A percentile compares a stretch with the other conserved stretches of the same genome.
Evolutionary conservation across 2,329 filamentous ascomycete species (phyloP).

Genomic region (Achaetomium macrosporum): DNA sequence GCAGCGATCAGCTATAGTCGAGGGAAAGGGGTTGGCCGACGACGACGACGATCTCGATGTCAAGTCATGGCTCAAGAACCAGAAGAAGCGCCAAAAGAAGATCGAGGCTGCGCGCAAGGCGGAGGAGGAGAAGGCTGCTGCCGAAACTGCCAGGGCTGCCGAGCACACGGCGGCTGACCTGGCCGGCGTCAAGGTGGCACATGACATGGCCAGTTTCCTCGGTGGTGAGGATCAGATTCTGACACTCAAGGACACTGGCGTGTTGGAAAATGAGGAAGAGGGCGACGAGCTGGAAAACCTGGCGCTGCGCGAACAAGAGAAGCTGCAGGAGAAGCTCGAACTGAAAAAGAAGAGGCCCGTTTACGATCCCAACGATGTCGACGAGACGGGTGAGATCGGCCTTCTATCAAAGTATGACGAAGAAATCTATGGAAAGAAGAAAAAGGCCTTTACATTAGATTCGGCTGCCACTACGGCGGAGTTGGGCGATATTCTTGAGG

Average conservation of each 20-base stretch:
- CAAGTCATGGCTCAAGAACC: conserved; percentile 76
- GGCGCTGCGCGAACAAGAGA: conserved; percentile 64
- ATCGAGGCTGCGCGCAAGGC: conserved; percentile 68
- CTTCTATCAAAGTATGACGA: conserved; percentile 93
- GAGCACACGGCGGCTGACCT: conserved; percentile 82
- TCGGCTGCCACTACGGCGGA: conserved; percentile 65
- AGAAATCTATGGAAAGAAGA: conserved; percentile 85
- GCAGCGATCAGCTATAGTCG: conserved; percentile 66
- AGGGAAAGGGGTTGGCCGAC: conserved; percentile 82
- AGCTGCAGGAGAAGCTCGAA: conserved; percentile 68
- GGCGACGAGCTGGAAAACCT: conserved; percentile 86
- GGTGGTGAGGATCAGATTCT: conserved; percentile 83
- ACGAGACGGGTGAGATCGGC: conserved; percentile 56
- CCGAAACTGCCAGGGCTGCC: conserved; percentile 57
- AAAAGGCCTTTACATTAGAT: conserved; percentile 82
- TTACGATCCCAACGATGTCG: conserved; percentile 78
- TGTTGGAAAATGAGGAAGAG: conserved; percentile 76
- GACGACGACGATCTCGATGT: conserved; percentile 67
- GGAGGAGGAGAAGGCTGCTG: conserved; percentile 73
- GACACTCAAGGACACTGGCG: conserved; percentile 87
- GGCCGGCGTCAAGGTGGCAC: conserved; percentile 84
- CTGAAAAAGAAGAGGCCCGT: conserved; percentile 84
- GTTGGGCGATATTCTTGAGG: conserved; percentile 49
- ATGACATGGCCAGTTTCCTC: conserved; percentile 75
- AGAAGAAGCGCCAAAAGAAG: conserved; percentile 92